These are phyloP conservation scores for Amanita subjunquillea DNA, from an alignment of 768 basidiomycete genomes.

Conservation along the genomic window DNA sequence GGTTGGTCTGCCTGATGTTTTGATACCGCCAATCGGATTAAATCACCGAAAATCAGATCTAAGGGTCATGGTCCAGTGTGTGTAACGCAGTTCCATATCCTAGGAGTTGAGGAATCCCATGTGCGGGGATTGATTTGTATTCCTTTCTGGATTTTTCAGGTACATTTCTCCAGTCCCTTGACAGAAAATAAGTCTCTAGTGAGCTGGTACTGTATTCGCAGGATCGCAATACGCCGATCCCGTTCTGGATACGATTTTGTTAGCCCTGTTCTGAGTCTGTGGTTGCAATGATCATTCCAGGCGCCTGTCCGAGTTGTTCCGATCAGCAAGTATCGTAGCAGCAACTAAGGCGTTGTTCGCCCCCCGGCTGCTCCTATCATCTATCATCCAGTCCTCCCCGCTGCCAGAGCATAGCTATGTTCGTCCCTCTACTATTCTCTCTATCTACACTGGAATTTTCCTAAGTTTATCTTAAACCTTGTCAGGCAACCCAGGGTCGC, in stretches of 20 bases:
- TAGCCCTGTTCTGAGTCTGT: neutral
- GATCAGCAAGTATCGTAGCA: constrained; percentile 20
- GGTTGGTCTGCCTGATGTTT: constrained; percentile 23
- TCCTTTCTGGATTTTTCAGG: constrained; percentile 27
- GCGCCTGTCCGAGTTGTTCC: constrained; percentile 25
- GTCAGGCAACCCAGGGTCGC: constrained; percentile 5
- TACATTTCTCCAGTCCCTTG: constrained; percentile 19
- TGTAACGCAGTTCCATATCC: constrained; percentile 30
- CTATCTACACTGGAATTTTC: neutral
- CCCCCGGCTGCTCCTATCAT: neutral
- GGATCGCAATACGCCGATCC: neutral
- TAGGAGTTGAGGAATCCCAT: constrained; percentile 29
- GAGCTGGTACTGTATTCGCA: neutral
- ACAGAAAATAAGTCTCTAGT: constrained; percentile 8
- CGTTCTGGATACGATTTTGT: neutral
- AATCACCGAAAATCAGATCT: constrained; percentile 64
- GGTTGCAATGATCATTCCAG: constrained; percentile 4
- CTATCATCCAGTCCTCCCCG: neutral
- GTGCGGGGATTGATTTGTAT: constrained; percentile 36
- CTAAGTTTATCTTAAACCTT: neutral
- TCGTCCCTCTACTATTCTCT: neutral
- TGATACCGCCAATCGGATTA: constrained; percentile 33
- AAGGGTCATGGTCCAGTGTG: constrained; percentile 48
- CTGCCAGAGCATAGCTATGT: neutral
- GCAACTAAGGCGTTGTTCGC: neutral